phyloP scores from a whole-genome alignment of 2,329 filamentous ascomycete species.

The Trichophyton mentagrophytes region DNA sequence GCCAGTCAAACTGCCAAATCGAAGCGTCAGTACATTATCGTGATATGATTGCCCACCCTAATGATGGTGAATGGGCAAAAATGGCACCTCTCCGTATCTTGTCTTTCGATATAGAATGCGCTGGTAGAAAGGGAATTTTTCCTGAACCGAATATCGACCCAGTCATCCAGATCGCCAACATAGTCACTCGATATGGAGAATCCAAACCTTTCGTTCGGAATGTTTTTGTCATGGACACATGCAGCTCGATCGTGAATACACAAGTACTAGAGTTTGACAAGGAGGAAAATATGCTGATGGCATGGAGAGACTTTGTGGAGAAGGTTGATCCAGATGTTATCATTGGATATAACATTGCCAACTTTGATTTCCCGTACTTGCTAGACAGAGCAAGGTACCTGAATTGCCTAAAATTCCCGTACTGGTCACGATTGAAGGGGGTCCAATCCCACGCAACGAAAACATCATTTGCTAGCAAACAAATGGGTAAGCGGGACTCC shows the following conservation, averaged over 20 bases:
- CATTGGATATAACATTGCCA: slow-evolving; percentile 96
- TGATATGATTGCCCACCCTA: slow-evolving; percentile 73
- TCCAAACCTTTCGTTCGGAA: slow-evolving; percentile 92
- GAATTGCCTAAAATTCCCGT: slow-evolving; percentile 67
- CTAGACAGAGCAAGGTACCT: slow-evolving; percentile 77
- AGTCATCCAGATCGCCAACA: slow-evolving; percentile 95
- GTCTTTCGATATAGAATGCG: slow-evolving; percentile 98
- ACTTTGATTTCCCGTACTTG: slow-evolving; percentile 97
- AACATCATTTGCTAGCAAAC: slow-evolving; percentile 88
- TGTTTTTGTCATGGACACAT: slow-evolving; percentile 87
- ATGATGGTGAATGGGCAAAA: slow-evolving; percentile 92
- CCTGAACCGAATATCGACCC: slow-evolving; percentile 84
- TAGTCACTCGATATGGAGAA: slow-evolving; percentile 89
- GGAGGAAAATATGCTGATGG: slow-evolving; percentile 81
- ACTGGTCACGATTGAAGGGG: slow-evolving; percentile 68
- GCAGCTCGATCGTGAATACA: slow-evolving; percentile 87
- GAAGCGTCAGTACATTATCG: slow-evolving; percentile 75
- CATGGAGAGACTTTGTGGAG: slow-evolving; percentile 81
- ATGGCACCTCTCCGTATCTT: slow-evolving; percentile 88
- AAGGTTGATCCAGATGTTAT: slow-evolving; percentile 93
- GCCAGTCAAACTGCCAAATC: slow-evolving; percentile 90
- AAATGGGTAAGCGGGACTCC: slow-evolving; percentile 92
- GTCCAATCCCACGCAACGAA: slow-evolving; percentile 60
- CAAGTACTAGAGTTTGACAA: slow-evolving; percentile 72
- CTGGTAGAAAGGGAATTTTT: slow-evolving; percentile 92